Percentiles rank a stretch among this genome's conserved stretches.
phyloP scores from a whole-genome alignment of 1,284 basidiomycete genomes.

The Exsudoporus floridanus region DNA sequence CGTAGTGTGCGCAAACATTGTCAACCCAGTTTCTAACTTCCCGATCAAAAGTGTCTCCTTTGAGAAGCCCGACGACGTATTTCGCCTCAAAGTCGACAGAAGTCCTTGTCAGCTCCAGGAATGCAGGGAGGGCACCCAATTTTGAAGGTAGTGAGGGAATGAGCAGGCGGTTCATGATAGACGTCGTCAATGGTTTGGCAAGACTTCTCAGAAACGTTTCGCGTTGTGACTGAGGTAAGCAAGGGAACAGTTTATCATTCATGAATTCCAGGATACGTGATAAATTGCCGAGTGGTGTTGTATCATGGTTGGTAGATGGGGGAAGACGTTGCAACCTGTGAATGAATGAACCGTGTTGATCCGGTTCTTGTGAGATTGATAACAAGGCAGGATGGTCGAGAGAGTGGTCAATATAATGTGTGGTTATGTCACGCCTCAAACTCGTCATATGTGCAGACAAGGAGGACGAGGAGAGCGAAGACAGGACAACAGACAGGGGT shows the following conservation, averaged over 20 bases:
- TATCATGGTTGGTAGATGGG: conserved; percentile 43
- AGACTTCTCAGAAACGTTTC: conserved; percentile 51
- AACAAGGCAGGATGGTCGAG: conserved; percentile 53
- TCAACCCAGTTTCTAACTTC: conserved; percentile 63
- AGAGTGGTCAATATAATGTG: conserved; percentile 58
- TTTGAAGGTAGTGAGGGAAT: conserved; percentile 66
- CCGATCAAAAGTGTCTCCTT: conserved; percentile 48
- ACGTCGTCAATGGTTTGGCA: conserved; percentile 54
- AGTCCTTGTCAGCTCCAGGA: conserved; percentile 53
- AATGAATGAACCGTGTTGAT: conserved; percentile 26
- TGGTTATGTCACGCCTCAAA: conserved; percentile 62
- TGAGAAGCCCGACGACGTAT: conserved; percentile 50
- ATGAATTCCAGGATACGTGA: conserved; percentile 57
- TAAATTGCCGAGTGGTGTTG: conserved; percentile 49
- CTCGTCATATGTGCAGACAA: conserved; percentile 55
- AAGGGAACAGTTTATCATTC: conserved; percentile 50
- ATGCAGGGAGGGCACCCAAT: conserved; percentile 55
- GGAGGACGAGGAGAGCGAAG: conserved; percentile 55
- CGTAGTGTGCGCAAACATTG: conserved; percentile 67
- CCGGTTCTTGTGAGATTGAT: conserved; percentile 37
- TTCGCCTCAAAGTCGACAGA: conserved; percentile 65
- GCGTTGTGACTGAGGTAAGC: conserved; percentile 49
- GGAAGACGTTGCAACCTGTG: conserved; percentile 49
- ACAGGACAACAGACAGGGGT: conserved; percentile 54
- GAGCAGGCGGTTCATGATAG: conserved; percentile 64